Base-by-base conservation (phyloP, 768 basidiomycete genomes). In the Lactarius indigo region DNA sequence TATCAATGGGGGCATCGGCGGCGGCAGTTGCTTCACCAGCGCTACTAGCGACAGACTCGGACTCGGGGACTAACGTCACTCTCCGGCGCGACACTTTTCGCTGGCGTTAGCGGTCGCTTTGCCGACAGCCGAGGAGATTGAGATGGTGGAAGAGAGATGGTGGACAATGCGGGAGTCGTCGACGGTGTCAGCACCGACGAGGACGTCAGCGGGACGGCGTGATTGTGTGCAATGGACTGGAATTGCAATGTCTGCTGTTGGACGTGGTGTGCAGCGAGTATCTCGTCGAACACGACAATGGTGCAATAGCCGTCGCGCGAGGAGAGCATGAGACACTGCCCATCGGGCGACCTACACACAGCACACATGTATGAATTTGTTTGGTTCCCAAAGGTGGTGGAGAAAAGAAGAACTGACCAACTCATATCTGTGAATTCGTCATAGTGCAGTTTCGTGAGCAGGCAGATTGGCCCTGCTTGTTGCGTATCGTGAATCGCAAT, bases 301-400 rank as follows among this genome's bases (percentile, higher is more conserved):
- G 96, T 97, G 79, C 97, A 98, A 77, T 98, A 99, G 0, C 97
- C 97, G 74, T 99, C 97, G 31, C 94, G 87, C 1, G 94, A 92
- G 1, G 95, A 90, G 31, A 98, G 85, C 58, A 98, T 85, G 20
- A 99, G 83, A 50, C 91, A 87, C 76, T 97, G 94, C 4, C 97
- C 97, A 72, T 98, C 97, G 1, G 94, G 87, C 1, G 96, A 96
- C 96, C 96, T 98, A 72, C 30, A 39, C 98, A 72, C 30, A 37
- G 44, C 30, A 61, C 23, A 57, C 18, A 57, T 13, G 8, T 7
- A 62, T 66, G n/a, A 57, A 37, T 37, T 50, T 30, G 17, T 37
- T 57, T 30, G n/a, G 47, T 6, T 23, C 23, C 28, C 28, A 18
- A 57, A 39, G 28, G 20, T 2, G 15, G n/a, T 8, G n/a, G 20